Conservation (phyloP, 441 rosid species). For the Adansonia madagascariensis region DNA sequence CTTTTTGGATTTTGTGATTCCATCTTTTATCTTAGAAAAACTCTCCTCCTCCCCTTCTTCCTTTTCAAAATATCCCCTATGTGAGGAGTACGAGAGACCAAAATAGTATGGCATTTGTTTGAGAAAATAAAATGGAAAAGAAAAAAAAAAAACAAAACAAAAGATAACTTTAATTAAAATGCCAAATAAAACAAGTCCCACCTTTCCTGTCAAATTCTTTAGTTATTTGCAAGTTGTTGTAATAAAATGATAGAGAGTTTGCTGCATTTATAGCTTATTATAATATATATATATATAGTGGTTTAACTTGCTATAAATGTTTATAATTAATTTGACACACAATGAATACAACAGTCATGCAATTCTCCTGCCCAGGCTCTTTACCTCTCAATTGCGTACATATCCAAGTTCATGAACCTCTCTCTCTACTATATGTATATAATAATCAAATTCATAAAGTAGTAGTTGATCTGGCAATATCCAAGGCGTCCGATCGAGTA, state of each 20-base stretch:
- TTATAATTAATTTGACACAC: neutral
- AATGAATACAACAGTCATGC: neutral
- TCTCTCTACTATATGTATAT: neutral
- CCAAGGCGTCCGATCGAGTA: neutral
- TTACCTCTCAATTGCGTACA: neutral
- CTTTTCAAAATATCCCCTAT: neutral
- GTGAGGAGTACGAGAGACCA: neutral
- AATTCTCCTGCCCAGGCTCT: neutral
- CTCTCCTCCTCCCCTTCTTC: neutral
- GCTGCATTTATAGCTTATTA: neutral
- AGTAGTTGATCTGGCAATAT: neutral
- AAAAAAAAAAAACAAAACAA: too few relatives aligned
- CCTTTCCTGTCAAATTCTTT: neutral
- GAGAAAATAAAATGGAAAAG: neutral
- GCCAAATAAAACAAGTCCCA: neutral
- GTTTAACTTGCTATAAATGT: too few relatives aligned
- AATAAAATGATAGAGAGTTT: neutral
- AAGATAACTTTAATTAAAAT: neutral
- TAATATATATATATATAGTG: neutral
- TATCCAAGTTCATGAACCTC: neutral
- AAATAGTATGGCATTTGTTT: neutral
- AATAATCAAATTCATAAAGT: neutral
- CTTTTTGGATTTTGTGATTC: constrained; percentile 1
- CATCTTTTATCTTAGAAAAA: neutral
- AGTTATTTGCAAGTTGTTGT: neutral